Evolutionary conservation across 2,329 filamentous ascomycete genomes (phyloP).

Genomic region (Diaporthe australafricana): DNA sequence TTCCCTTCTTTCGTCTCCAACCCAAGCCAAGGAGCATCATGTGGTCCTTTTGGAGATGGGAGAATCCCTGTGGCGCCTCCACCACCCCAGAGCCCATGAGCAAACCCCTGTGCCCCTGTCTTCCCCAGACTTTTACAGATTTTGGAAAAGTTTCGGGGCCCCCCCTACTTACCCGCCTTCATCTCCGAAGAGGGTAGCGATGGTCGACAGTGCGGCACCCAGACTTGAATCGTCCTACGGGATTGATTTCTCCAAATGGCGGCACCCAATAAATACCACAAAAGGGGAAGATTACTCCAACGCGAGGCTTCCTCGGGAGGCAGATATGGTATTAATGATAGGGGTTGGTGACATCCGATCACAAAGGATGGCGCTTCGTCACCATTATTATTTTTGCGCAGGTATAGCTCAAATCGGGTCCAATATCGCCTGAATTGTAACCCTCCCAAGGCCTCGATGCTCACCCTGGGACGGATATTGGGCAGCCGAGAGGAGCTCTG

Average conservation of each 20-base stretch:
- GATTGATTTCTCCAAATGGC: constrained; percentile 16
- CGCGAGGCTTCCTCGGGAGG: background rate
- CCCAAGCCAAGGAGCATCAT: constrained; percentile 27
- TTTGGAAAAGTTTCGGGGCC: constrained; percentile 21
- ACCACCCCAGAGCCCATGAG: constrained; percentile 3
- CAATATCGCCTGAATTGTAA: constrained; percentile 7
- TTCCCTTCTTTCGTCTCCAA: constrained; percentile 24
- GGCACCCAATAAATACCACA: background rate
- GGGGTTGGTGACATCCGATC: background rate
- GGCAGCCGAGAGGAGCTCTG: constrained; percentile 15
- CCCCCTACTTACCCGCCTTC: constrained; percentile 10
- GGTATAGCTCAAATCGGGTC: constrained; percentile 12
- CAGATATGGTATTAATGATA: background rate
- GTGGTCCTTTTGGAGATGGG: constrained; percentile 29
- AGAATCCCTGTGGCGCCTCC: constrained; percentile 29
- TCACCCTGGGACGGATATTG: constrained; percentile 3
- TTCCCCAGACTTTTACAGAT: constrained; percentile 35
- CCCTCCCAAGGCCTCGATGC: constrained; percentile 11
- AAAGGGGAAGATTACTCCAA: constrained; percentile 11
- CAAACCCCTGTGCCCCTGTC: constrained; percentile 35
- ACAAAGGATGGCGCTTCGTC: background rate
- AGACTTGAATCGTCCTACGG: constrained; percentile 5
- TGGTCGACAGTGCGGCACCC: constrained; percentile 29
- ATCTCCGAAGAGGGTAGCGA: constrained; percentile 25
- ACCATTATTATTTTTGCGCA: background rate